Evolutionary conservation across 2,329 filamentous ascomycete species (phyloP).

Genomic region (Fusarium sp.): DNA sequence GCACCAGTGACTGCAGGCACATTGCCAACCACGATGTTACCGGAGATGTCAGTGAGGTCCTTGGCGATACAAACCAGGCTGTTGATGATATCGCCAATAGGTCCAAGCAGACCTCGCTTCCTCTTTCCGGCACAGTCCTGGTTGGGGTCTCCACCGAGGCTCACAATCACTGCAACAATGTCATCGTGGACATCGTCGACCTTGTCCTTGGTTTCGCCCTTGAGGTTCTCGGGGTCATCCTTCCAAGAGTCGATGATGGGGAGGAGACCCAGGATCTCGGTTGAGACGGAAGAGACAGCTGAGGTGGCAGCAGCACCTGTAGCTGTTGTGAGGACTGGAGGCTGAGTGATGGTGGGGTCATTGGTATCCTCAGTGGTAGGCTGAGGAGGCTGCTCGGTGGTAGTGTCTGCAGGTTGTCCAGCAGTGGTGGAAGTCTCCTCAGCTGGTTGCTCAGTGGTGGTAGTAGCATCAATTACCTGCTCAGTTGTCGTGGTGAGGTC

Average conservation of each 20-base stretch:
- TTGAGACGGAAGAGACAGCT: conserved; percentile 26
- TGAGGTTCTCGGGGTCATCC: conserved; percentile 15
- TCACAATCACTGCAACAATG: conserved; percentile 13
- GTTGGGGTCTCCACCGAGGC: conserved; percentile 22
- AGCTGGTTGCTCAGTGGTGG: not conserved
- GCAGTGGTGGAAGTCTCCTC: not conserved
- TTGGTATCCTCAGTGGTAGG: not conserved
- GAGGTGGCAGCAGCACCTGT: conserved; percentile 26
- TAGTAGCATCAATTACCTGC: not conserved
- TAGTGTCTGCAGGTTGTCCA: not conserved
- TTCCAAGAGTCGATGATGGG: conserved; percentile 34
- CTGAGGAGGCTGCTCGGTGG: not conserved
- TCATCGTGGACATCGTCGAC: conserved; percentile 22
- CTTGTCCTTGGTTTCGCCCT: conserved; percentile 27
- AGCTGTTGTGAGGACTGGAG: conserved; percentile 20
- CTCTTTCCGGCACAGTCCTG: conserved; percentile 17
- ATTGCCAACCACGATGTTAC: conserved; percentile 12
- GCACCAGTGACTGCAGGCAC: conserved; percentile 20
- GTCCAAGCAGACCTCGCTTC: conserved; percentile 26
- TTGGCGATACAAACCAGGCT: conserved; percentile 25
- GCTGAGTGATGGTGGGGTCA: conserved; percentile 14
- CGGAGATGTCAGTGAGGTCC: conserved; percentile 20
- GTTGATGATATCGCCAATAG: conserved; percentile 27
- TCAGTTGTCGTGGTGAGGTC: not conserved
- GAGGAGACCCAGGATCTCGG: conserved; percentile 22